These are phyloP conservation scores for Diaporthe aspalathi DNA, from an alignment of 2,329 filamentous ascomycete species.

Conservation along the genomic window DNA sequence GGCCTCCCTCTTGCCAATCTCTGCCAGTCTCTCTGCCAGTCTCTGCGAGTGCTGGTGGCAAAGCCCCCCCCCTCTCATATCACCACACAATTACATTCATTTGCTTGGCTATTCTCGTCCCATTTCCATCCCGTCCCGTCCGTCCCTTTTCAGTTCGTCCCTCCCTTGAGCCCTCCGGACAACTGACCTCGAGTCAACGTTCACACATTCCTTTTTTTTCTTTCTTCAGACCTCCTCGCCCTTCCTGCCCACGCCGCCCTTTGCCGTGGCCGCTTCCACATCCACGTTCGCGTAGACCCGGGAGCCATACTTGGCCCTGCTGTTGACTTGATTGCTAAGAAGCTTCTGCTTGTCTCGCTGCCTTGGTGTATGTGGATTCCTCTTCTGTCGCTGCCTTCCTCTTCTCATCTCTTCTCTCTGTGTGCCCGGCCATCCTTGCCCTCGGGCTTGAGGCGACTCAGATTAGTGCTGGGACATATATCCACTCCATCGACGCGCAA, in stretches of 20 bases:
- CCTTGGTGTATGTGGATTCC: background rate
- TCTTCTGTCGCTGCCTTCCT: background rate
- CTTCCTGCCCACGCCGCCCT: background rate
- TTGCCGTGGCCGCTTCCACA: conserved; percentile 9
- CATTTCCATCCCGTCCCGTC: conserved; percentile 16
- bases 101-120: conserved; percentile 21
- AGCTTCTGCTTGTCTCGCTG: background rate
- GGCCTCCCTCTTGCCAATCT: too few species aligned
- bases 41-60: conserved; percentile 15
- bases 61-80: background rate
- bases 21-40: too few species aligned
- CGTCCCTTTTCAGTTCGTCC: conserved; percentile 19
- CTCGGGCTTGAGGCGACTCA: background rate
- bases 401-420: background rate
- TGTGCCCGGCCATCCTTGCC: background rate
- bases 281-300: background rate
- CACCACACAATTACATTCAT: conserved; percentile 15
- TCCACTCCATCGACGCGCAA: conserved; percentile 10
- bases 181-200: background rate
- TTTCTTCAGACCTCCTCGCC: background rate
- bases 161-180: background rate
- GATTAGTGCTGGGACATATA: background rate
- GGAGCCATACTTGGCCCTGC: background rate
- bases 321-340: background rate
- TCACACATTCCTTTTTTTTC: conserved; percentile 23